Evolutionary conservation across 78 protist species (phyloP), one percentile per base, ranked within the genome.

Genomic region (Tieghemostelium lacteum): DNA sequence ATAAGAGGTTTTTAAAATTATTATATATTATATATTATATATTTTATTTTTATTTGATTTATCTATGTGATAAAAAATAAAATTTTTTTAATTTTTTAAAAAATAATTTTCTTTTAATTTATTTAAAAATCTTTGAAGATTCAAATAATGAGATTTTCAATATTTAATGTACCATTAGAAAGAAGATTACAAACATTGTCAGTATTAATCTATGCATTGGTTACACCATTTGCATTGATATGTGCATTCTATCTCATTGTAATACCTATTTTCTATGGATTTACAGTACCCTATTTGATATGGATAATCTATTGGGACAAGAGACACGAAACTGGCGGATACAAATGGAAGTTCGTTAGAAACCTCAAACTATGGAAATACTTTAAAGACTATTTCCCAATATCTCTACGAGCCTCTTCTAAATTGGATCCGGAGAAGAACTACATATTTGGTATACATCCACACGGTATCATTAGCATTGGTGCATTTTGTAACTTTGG

Each of bases 401-500:
- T 88, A n/a, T 71, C 87, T 16, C 40, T 88, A 57, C 58, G 73
- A 36, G 55, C 65, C 34, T 54, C 52, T 42, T 55, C 86, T 28
- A 77, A 88, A 6, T 40, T 74, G 26, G 93, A 88, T 29, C 87
- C 93, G 31, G 37, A 31, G 17, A 73, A 69, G 76, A 75, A 77
- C 29, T 88, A 88, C 24, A 72, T 88, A n/a, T 88, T 88, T 66
- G 93, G 76, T 1, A 69, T 40, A 3, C 91, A 83, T 42, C 91
- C 91, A 40, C 91, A 83, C 66, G 93, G 93, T 2, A 88, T 88
- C 60, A 88, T 88, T 36, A 73, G 86, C 29, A 69, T 77, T 20
- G 93, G 93, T 40, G 93, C 86, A 1, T 77, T 88, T 39, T 77
- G 86, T 54, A 88, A 88, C 57, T 88, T 88, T 39, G 93, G 77